phyloP scores from a whole-genome alignment of 352 stramenopile species.

The Halophytophthora batemanensis region DNA sequence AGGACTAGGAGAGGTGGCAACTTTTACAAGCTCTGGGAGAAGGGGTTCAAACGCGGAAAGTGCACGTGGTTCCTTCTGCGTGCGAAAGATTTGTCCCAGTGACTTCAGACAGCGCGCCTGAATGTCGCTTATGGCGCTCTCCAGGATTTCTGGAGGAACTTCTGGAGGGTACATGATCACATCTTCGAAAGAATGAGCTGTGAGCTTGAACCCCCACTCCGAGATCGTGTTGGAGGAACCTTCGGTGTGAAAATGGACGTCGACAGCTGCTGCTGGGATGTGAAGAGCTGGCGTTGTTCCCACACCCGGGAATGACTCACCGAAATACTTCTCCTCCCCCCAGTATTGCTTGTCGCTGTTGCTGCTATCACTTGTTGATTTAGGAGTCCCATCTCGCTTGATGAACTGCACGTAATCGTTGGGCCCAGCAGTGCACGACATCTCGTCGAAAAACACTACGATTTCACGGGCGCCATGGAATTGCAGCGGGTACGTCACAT shows the following conservation, averaged over 20 bases:
- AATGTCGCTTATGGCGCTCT: slow-evolving; percentile 54
- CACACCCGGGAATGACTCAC: slow-evolving; percentile 66
- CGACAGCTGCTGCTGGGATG: slow-evolving; percentile 60
- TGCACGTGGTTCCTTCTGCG: slow-evolving; percentile 10
- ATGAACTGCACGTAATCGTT: slow-evolving; percentile 85
- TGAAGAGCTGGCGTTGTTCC: slow-evolving; percentile 46
- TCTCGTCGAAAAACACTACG: slow-evolving; percentile 77
- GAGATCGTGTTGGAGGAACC: slow-evolving; percentile 30
- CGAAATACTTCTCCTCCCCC: slow-evolving; percentile 75
- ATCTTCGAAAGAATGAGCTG: slow-evolving; percentile 63
- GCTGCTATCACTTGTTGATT: slow-evolving; percentile 6
- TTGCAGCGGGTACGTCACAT: slow-evolving; percentile 56
- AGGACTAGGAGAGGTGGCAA: slow-evolving; percentile 44
- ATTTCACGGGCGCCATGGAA: slow-evolving; percentile 74
- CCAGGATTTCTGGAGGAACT: slow-evolving; percentile 33
- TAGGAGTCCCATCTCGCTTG: slow-evolving; percentile 33
- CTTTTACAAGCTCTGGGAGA: slow-evolving; percentile 29
- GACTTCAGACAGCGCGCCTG: slow-evolving; percentile 58
- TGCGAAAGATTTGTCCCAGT: slow-evolving; percentile 28
- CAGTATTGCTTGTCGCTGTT: slow-evolving; percentile 38
- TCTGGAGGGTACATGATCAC: slow-evolving; percentile 49
- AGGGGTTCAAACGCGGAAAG: slow-evolving; percentile 20
- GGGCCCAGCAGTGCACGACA: slow-evolving; percentile 55
- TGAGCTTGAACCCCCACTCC: slow-evolving; percentile 85
- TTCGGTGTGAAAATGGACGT: slow-evolving; percentile 76